A percentile compares a stretch with the other conserved stretches of the same genome.
These are phyloP conservation scores for Hymenoscyphus salicellus DNA, from an alignment of 2,329 filamentous ascomycete species.

Conservation along the genomic window DNA sequence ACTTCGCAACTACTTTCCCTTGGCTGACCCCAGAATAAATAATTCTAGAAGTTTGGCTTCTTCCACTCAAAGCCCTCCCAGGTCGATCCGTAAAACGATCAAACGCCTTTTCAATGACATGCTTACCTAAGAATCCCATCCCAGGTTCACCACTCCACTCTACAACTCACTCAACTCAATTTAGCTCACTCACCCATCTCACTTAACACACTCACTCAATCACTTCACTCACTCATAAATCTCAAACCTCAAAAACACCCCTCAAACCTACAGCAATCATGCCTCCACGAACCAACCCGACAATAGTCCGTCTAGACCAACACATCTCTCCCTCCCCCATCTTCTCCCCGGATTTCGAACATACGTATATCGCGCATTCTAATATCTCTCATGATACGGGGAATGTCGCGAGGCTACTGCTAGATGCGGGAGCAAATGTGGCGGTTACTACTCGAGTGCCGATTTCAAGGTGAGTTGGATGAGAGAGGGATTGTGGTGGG, in stretches of 20 bases:
- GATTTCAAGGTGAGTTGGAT: slow-evolving; percentile 28
- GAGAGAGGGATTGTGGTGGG: too few species aligned
- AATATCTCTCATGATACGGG: too few species aligned
- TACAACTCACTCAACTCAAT: background rate
- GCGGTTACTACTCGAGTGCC: slow-evolving; percentile 37
- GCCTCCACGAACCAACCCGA: too few species aligned
- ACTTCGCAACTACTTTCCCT: background rate
- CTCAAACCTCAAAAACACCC: too few species aligned
- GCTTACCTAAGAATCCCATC: background rate
- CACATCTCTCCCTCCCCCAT: too few species aligned
- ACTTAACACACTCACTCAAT: background rate
- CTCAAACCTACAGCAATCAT: too few species aligned
- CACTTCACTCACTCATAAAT: background rate
- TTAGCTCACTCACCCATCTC: background rate
- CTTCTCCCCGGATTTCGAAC: too few species aligned
- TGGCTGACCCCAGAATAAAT: background rate
- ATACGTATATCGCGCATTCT: too few species aligned
- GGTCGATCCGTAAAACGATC: background rate
- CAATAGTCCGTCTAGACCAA: too few species aligned
- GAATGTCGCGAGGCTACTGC: too few species aligned
- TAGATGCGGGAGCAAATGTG: slow-evolving; percentile 26
- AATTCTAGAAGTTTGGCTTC: background rate
- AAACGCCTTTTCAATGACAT: too few species aligned
- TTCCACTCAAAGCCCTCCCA: background rate
- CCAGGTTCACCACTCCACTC: background rate